Evolutionary conservation across 805 yeast genomes (phyloP).

Genomic region (Metschnikowia shivogae): DNA sequence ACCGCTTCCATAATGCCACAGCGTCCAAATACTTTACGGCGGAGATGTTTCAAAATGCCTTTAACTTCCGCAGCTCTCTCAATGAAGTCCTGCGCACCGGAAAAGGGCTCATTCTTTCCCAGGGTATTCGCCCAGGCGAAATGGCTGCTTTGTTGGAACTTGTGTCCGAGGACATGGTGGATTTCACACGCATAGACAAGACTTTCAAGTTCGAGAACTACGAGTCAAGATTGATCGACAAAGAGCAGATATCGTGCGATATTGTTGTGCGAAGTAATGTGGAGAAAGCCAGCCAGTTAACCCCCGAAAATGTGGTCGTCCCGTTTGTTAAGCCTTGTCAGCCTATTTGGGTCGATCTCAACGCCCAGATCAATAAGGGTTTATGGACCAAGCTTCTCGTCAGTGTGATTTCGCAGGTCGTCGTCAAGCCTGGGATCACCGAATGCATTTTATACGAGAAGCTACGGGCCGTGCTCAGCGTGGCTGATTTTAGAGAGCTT

Average conservation of each 20-base stretch:
- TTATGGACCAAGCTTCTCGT: slow-evolving; percentile 60
- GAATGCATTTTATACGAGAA: slow-evolving; percentile 20
- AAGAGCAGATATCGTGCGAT: slow-evolving; percentile 62
- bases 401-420: slow-evolving; percentile 36
- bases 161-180: slow-evolving; percentile 31
- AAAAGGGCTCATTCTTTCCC: slow-evolving; percentile 54
- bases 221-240: slow-evolving; percentile 71
- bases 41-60: slow-evolving; percentile 43
- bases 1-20: slow-evolving; percentile 41
- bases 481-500: slow-evolving; percentile 26
- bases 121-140: slow-evolving; percentile 56
- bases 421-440: slow-evolving; percentile 37
- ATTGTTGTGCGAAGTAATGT: slow-evolving; percentile 38
- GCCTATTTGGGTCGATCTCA: slow-evolving; percentile 66
- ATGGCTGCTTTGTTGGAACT: slow-evolving; percentile 60
- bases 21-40: slow-evolving; percentile 34
- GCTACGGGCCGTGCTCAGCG: slow-evolving; percentile 28
- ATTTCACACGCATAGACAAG: slow-evolving; percentile 44
- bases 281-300: slow-evolving; percentile 3
- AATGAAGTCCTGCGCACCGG: slow-evolving; percentile 37
- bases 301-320: slow-evolving; percentile 33
- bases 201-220: slow-evolving; percentile 56
- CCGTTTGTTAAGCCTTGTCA: slow-evolving; percentile 63
- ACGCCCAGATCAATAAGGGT: slow-evolving; percentile 52
- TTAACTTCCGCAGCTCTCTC: slow-evolving; percentile 42